These are phyloP conservation scores for Fusarium albidum DNA, from an alignment of 2,329 filamentous ascomycete genomes.

Conservation along the genomic window DNA sequence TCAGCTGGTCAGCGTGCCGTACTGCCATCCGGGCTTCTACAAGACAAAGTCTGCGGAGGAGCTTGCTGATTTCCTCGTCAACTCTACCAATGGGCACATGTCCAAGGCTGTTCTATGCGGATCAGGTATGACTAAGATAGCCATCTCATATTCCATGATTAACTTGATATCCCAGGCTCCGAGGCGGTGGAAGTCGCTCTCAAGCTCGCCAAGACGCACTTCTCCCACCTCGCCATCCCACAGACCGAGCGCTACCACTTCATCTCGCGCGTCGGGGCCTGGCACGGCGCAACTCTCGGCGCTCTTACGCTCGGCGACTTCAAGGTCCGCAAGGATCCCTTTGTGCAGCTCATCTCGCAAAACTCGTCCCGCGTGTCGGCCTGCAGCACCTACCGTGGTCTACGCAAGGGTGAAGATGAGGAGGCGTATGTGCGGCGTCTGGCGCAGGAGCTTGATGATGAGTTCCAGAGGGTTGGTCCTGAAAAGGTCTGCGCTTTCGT, in stretches of 20 bases:
- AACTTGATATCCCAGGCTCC: no score
- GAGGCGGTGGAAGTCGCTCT: slow-evolving; percentile 35
- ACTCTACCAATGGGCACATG: slow-evolving; percentile 31
- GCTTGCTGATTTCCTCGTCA: slow-evolving; percentile 31
- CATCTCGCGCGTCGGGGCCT: slow-evolving; percentile 26
- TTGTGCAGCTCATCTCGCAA: slow-evolving; percentile 25
- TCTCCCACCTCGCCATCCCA: slow-evolving; percentile 25
- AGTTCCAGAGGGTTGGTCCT: slow-evolving; percentile 56
- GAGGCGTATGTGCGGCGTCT: slow-evolving; percentile 51
- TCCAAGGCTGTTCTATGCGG: slow-evolving; percentile 34
- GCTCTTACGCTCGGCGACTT: slow-evolving; percentile 30
- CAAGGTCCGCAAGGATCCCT: slow-evolving; percentile 34
- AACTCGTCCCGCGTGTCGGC: slow-evolving; percentile 29
- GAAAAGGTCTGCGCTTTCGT: slow-evolving; percentile 58
- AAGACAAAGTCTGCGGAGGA: slow-evolving; percentile 30
- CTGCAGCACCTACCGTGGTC: slow-evolving; percentile 31
- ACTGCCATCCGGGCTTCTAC: slow-evolving; percentile 35
- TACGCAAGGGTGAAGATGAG: slow-evolving; percentile 45
- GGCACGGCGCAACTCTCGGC: slow-evolving; percentile 32
- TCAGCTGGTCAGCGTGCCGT: slow-evolving; percentile 29
- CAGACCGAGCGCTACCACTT: slow-evolving; percentile 29
- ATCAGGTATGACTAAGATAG: slow-evolving; percentile 30
- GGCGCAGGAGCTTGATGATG: slow-evolving; percentile 54
- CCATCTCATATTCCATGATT: no score
- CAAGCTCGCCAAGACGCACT: slow-evolving; percentile 34